Percentiles rank a stretch among this genome's conserved stretches.
Conservation (phyloP, 495 filamentous ascomycete species). For the Trichoderma erinaceum region DNA sequence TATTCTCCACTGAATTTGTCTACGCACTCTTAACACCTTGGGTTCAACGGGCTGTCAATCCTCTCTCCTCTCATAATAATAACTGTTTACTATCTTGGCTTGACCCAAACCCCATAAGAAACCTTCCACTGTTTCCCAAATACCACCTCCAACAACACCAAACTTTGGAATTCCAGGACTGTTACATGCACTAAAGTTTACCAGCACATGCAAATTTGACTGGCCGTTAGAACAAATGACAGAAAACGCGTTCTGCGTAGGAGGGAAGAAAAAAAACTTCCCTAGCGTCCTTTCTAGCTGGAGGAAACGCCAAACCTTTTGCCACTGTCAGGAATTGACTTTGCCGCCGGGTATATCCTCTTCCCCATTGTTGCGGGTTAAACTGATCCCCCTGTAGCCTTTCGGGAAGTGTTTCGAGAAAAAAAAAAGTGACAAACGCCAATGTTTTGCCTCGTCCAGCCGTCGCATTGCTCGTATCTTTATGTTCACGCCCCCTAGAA, state of each 20-base stretch:
- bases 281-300: neutral
- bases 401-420: neutral
- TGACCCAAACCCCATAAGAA: too few relatives aligned
- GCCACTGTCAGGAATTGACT: neutral
- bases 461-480: neutral
- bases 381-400: neutral
- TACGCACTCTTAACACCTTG: too few relatives aligned
- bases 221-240: neutral
- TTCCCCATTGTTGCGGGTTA: neutral
- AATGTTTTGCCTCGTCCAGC: neutral
- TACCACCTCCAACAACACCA: too few relatives aligned
- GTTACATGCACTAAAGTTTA: too few relatives aligned
- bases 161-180: too few relatives aligned
- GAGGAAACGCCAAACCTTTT: neutral
- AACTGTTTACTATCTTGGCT: too few relatives aligned
- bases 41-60: too few relatives aligned
- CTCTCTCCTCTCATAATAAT: too few relatives aligned
- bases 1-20: too few relatives aligned
- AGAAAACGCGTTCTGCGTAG: too few relatives aligned
- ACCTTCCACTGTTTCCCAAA: too few relatives aligned
- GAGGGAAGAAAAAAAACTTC: neutral
- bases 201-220: neutral
- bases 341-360: neutral
- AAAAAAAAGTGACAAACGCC: neutral
- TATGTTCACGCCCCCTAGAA: neutral